Evolutionary conservation across 2,329 filamentous ascomycete genomes (phyloP), one percentile per base, ranked within the genome.

Genomic region (Penicillium sp.): DNA sequence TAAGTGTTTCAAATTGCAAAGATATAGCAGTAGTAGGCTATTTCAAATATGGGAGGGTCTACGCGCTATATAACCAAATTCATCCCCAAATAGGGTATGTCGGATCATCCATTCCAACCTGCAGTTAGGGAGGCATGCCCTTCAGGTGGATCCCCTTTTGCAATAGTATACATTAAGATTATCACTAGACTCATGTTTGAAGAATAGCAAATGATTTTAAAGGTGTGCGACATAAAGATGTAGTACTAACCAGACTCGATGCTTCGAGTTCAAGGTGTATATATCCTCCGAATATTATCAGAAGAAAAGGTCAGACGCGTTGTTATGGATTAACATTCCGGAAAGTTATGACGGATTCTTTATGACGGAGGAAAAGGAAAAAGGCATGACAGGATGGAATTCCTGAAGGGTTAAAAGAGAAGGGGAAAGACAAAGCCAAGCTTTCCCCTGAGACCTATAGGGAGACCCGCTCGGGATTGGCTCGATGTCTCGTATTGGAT

Each of bases 261-360:
- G 14, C 3, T 12, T 33, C 17, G 17, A 33, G 30, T 45, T 45
- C 14, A 25, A 25, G 14, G 17, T 9, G 28, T 22, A 12, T 16
- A 35, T 35, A 35, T 25, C 11, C 48, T 37, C 37, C 36, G 26
- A 19, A 10, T 45, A 17, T 45, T 45, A 17, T 33, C 30, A 45
- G 28, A 7, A 6, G 2, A 2, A 16, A 25, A 31, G 59, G 62
- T 59, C 57, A 60, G 55, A 58, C 53, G 45, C 25, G 44, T 50
- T 57, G 63, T 53, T 57, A 63, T 60, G 63, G 53, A 58, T 57
- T 41, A 26, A 59, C 63, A 65, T 65, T 65, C 63, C 60, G 10
- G 19, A 26, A 25, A n/a, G 26, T 47, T 8, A 28, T 14, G 50
- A 40, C 26, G 31, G 31, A 63, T 61, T 63, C 61, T 44, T 55